Evolutionary conservation across 192 early-diverging fungal genomes (phyloP).

Genomic region (Backusella sp.): DNA sequence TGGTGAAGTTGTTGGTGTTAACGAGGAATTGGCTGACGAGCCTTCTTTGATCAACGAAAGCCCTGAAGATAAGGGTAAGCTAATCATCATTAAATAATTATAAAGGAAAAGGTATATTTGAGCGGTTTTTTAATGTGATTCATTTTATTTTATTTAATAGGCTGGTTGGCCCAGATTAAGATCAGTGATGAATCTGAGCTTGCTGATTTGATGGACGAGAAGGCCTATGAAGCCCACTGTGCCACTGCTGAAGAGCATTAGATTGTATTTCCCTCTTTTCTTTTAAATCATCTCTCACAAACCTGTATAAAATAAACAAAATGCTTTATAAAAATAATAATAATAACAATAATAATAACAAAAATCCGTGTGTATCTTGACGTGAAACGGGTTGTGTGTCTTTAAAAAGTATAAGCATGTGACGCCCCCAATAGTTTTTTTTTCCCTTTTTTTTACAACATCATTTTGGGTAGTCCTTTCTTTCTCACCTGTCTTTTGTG

Average conservation of each 20-base stretch:
- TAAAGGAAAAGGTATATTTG: background rate
- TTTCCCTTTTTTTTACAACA: background rate
- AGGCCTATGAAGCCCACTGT: constrained; percentile 61
- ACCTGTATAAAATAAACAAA: constrained; percentile 15
- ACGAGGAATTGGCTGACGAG: constrained; percentile 59
- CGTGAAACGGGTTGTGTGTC: too few relatives aligned
- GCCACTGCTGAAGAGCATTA: constrained; percentile 38
- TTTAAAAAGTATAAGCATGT: background rate
- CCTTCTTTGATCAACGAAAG: constrained; percentile 78
- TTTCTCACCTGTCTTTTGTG: background rate
- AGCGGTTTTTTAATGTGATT: background rate
- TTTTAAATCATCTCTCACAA: background rate
- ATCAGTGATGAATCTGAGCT: constrained; percentile 65
- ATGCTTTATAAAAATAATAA: background rate
- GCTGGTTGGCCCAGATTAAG: constrained; percentile 94
- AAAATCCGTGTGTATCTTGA: background rate
- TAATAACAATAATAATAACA: background rate
- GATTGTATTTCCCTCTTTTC: background rate
- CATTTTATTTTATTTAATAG: constrained; percentile 40
- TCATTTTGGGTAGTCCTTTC: background rate
- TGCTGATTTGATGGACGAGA: constrained; percentile 68
- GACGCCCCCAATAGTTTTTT: background rate
- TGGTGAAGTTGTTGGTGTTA: constrained; percentile 82
- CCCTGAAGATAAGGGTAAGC: constrained; percentile 71
- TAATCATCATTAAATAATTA: background rate